A percentile compares a stretch with the other conserved stretches of the same genome.
Evolutionary conservation across 2,329 filamentous ascomycete genomes (phyloP).

Genomic region (Fusarium tupiense): DNA sequence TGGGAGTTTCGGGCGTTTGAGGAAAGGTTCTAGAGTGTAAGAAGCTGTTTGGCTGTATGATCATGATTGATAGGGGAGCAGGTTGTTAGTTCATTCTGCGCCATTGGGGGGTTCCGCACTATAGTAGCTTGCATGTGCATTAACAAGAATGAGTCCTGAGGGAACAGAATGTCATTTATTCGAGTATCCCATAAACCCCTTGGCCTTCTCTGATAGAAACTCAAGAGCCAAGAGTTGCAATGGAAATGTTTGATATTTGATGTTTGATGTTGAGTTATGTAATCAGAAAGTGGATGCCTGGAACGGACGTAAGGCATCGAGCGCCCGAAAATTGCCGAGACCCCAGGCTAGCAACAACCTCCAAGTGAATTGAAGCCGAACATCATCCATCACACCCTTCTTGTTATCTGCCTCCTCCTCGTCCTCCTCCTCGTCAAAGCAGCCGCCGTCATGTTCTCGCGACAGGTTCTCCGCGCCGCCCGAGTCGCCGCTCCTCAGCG

Average conservation of each 20-base stretch:
- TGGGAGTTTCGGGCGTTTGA: constrained; percentile 36
- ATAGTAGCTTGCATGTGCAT: not conserved
- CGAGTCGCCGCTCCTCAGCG: constrained; percentile 70
- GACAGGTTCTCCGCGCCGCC: constrained; percentile 67
- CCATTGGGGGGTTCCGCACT: not conserved
- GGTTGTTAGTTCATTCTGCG: not conserved
- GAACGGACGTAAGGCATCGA: constrained; percentile 50
- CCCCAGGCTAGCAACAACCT: constrained; percentile 45
- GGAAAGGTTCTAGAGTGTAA: constrained; percentile 9
- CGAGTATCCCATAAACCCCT: not conserved
- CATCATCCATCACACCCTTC: constrained; percentile 29
- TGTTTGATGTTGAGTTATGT: constrained; percentile 40
- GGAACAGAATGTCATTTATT: not conserved
- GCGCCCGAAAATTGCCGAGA: constrained; percentile 55
- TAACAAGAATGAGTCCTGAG: not conserved
- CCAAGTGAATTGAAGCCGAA: constrained; percentile 45
- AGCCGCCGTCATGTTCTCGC: constrained; percentile 63
- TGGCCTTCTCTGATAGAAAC: not conserved
- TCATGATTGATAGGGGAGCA: constrained; percentile 27
- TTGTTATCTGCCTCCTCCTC: constrained; percentile 14
- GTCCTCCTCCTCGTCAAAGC: constrained; percentile 9
- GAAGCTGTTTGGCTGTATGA: constrained; percentile 34
- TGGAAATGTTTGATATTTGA: not conserved
- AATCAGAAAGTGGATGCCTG: constrained; percentile 52
- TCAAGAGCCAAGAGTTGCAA: not conserved